Percentiles rank a stretch among this genome's conserved stretches.
Conservation (phyloP, 2,329 filamentous ascomycete species). For the Neofusicoccum cordaticola region DNA sequence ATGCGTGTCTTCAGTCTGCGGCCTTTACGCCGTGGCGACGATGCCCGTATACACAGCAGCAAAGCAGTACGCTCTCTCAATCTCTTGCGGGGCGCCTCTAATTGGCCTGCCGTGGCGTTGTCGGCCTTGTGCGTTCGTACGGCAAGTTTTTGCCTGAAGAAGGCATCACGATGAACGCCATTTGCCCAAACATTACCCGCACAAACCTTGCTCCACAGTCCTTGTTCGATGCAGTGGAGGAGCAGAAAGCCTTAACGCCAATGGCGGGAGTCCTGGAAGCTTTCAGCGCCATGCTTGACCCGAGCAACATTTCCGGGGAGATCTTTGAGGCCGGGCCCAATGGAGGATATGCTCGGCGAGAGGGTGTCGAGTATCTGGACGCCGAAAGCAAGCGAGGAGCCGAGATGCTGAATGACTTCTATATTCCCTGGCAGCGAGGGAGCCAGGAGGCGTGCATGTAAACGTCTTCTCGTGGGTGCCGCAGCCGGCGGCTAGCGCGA, state of each 20-base stretch:
- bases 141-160: conserved; percentile 41
- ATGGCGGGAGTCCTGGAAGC: conserved; percentile 42
- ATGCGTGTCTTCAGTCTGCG: conserved; percentile 41
- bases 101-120: conserved; percentile 26
- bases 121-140: conserved; percentile 41
- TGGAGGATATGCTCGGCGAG: conserved; percentile 28
- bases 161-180: conserved; percentile 42
- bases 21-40: conserved; percentile 42
- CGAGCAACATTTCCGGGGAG: conserved; percentile 36
- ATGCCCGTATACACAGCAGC: conserved; percentile 45
- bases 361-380: conserved; percentile 32
- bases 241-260: conserved; percentile 34
- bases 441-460: background rate
- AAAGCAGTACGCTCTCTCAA: conserved; percentile 31
- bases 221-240: conserved; percentile 41
- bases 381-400: conserved; percentile 23
- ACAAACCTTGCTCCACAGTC: conserved; percentile 37
- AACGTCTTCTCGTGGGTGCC: no score
- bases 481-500: no score
- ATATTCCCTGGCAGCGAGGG: background rate
- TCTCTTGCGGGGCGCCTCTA: background rate
- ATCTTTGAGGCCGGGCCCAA: conserved; percentile 43
- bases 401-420: background rate
- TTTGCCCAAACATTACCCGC: conserved; percentile 42
- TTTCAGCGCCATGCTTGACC: conserved; percentile 36